phyloP scores from a whole-genome alignment of 257 asterid species.

The Jaltomata sinuosa region DNA sequence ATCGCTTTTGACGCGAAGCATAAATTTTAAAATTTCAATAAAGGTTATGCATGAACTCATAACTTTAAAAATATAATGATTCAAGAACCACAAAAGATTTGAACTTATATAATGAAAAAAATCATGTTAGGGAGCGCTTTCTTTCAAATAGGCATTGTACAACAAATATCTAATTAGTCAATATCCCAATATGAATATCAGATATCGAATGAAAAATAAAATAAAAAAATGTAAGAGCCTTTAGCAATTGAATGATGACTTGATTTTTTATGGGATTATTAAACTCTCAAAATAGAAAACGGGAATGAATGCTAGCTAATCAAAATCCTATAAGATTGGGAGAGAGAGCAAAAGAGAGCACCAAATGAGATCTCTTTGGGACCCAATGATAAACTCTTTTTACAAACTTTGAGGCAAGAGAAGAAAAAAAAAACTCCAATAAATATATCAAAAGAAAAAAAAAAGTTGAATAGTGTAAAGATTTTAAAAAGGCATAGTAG shows the following conservation, averaged over 20 bases:
- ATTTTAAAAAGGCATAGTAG: neutral
- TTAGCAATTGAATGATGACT: neutral
- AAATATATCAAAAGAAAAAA: neutral
- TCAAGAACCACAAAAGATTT: too few species aligned
- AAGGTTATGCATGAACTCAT: too few species aligned
- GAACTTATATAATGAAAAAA: too few species aligned
- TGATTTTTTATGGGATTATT: neutral
- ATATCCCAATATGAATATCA: neutral
- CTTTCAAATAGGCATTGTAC: too few species aligned
- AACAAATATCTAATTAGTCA: rapidly evolving
- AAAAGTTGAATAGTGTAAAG: neutral
- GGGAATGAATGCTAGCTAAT: conserved; percentile 9
- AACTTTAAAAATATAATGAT: too few species aligned
- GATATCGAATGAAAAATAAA: neutral
- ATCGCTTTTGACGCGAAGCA: too few species aligned
- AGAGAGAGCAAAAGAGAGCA: neutral
- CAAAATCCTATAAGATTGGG: neutral
- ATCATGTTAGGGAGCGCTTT: neutral
- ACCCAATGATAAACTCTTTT: conserved; percentile 9
- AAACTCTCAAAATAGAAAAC: neutral
- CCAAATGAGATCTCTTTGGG: neutral
- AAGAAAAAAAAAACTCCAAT: conserved; percentile 10
- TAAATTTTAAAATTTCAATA: too few species aligned
- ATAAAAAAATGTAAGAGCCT: neutral
- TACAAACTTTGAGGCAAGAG: conserved; percentile 47